phyloP scores from a whole-genome alignment of 2,329 filamentous ascomycete genomes.

The Nemania abortiva region DNA sequence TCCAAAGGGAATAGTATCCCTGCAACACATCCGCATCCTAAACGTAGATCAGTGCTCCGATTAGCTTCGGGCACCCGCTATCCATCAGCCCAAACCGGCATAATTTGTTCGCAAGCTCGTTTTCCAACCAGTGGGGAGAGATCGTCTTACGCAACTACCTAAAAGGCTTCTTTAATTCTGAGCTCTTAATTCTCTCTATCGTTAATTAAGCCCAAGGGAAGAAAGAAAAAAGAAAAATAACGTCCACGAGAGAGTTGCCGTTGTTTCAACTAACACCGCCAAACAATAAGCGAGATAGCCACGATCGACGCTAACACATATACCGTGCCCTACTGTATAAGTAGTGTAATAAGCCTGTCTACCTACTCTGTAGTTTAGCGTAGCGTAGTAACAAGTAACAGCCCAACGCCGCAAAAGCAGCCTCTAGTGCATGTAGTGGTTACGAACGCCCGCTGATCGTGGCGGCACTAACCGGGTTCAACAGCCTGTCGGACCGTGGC shows the following conservation, averaged over 20 bases:
- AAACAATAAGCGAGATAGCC: conserved; percentile 30
- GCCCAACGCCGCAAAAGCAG: conserved; percentile 7
- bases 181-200: not conserved
- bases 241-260: conserved; percentile 17
- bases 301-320: conserved; percentile 2
- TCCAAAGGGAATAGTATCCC: conserved; percentile 28
- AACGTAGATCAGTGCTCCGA: conserved; percentile 37
- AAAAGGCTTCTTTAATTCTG: conserved; percentile 5
- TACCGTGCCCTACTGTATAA: not conserved
- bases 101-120: conserved; percentile 33
- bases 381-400: not conserved
- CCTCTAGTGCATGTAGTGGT: not conserved
- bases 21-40: conserved; percentile 39
- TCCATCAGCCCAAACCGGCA: conserved; percentile 19
- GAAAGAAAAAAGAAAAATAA: conserved; percentile 22
- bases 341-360: not conserved
- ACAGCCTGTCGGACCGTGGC: conserved; percentile 12
- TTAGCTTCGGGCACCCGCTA: conserved; percentile 21
- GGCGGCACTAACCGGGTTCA: conserved; percentile 12
- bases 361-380: not conserved
- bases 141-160: conserved; percentile 20
- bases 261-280: conserved; percentile 31
- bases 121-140: conserved; percentile 25
- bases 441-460: not conserved
- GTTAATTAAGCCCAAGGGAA: conserved; percentile 16